Conservation (phyloP, 2,329 filamentous ascomycete genomes). For the Didymellaceae sp. region DNA sequence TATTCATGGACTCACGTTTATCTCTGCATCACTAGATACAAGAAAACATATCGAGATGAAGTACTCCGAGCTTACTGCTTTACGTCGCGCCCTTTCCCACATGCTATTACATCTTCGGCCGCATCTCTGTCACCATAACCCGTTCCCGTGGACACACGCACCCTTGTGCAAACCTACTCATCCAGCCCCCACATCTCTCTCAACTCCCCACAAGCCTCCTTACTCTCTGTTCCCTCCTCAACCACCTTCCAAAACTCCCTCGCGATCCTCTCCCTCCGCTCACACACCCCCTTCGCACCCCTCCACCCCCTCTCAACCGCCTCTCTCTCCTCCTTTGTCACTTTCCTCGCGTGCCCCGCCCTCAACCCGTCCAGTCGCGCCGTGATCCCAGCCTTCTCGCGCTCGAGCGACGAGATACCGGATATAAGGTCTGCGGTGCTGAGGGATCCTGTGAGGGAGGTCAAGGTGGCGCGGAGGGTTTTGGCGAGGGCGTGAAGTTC, state of each 20-base stretch:
- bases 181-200: constrained; percentile 54
- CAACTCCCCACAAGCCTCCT: constrained; percentile 56
- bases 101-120: no score
- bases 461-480: constrained; percentile 55
- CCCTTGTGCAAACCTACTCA: constrained; percentile 36
- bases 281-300: constrained; percentile 50
- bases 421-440: constrained; percentile 59
- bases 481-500: constrained; percentile 57
- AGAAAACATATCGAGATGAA: no score
- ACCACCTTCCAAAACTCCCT: constrained; percentile 59
- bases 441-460: constrained; percentile 56
- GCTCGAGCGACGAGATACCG: constrained; percentile 52
- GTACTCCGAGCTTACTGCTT: no score
- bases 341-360: constrained; percentile 51
- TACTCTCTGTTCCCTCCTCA: constrained; percentile 56
- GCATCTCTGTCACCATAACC: no score
- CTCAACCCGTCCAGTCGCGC: constrained; percentile 52
- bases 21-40: no score
- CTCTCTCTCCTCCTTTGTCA: constrained; percentile 57
- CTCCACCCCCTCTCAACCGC: constrained; percentile 56
- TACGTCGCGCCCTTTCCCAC: no score
- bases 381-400: constrained; percentile 52
- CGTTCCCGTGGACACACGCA: no score
- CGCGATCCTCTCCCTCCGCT: constrained; percentile 56
- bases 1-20: no score